phyloP scores from a whole-genome alignment of 1,284 basidiomycete genomes.

The Leucocoprinus gongylophorus region DNA sequence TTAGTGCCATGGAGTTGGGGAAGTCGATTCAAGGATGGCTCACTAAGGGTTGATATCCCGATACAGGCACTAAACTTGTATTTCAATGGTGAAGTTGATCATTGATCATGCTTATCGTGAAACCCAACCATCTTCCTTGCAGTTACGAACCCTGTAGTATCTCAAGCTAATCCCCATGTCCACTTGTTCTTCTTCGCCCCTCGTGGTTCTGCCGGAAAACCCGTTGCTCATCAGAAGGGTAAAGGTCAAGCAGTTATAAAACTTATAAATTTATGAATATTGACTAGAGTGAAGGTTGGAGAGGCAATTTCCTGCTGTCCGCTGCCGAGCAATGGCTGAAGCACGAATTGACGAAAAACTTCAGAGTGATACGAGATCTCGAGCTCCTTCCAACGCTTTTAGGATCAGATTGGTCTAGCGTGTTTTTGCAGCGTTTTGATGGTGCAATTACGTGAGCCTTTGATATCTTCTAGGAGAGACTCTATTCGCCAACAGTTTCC shows the following conservation, averaged over 20 bases:
- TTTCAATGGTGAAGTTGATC: conserved; percentile 63
- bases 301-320: conserved; percentile 92
- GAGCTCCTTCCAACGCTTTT: conserved; percentile 84
- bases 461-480: neutral
- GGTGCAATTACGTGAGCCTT: conserved; percentile 70
- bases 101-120: neutral
- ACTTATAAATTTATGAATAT: neutral
- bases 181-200: conserved; percentile 98
- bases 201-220: conserved; percentile 88
- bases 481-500: neutral
- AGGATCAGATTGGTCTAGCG: conserved; percentile 92
- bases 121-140: conserved; percentile 5
- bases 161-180: conserved; percentile 96
- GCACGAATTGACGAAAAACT: conserved; percentile 91
- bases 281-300: conserved; percentile 59
- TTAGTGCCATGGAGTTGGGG: conserved; percentile 94
- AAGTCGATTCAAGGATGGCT: conserved; percentile 88
- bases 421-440: conserved; percentile 88
- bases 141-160: conserved; percentile 95
- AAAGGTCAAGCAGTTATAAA: conserved; percentile 55
- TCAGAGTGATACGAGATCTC: conserved; percentile 91
- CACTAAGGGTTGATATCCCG: conserved; percentile 91
- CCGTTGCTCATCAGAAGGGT: conserved; percentile 87
- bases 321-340: conserved; percentile 92
- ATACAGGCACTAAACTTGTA: conserved; percentile 89